These are phyloP conservation scores for Moricandia arvensis DNA, from an alignment of 345 rosid genomes.

Conservation along the genomic window DNA sequence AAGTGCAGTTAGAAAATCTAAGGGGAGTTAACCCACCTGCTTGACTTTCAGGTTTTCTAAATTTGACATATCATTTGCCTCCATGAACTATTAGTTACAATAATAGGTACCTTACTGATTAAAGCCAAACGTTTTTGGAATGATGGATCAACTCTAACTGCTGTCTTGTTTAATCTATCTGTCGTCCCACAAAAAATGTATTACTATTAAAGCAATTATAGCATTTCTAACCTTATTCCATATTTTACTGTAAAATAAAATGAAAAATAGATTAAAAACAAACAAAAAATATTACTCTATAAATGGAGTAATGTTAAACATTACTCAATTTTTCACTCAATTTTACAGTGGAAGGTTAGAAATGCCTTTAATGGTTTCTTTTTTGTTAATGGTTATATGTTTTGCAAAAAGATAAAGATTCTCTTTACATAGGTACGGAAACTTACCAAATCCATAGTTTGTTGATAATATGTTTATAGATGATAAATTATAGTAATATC, in stretches of 20 bases:
- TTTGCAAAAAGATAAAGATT: background rate
- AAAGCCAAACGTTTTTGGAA: background rate
- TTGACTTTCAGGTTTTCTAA: slow-evolving; percentile 23
- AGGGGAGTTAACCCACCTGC: slow-evolving; percentile 32
- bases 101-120: background rate
- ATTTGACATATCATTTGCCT: slow-evolving; percentile 5
- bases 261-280: too few species aligned
- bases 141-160: background rate
- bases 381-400: background rate
- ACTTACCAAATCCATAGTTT: background rate
- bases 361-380: background rate
- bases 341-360: too few species aligned
- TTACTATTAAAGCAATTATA: background rate
- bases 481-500: background rate
- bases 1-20: background rate
- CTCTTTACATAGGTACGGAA: background rate
- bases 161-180: background rate
- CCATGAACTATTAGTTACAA: background rate
- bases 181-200: background rate
- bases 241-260: too few species aligned
- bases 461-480: background rate
- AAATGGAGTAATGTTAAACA: too few species aligned
- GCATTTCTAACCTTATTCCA: too few species aligned
- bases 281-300: too few species aligned
- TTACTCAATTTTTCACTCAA: too few species aligned